Base-by-base conservation (phyloP, 306 rosid genomes). In the Prunus armeniaca region DNA sequence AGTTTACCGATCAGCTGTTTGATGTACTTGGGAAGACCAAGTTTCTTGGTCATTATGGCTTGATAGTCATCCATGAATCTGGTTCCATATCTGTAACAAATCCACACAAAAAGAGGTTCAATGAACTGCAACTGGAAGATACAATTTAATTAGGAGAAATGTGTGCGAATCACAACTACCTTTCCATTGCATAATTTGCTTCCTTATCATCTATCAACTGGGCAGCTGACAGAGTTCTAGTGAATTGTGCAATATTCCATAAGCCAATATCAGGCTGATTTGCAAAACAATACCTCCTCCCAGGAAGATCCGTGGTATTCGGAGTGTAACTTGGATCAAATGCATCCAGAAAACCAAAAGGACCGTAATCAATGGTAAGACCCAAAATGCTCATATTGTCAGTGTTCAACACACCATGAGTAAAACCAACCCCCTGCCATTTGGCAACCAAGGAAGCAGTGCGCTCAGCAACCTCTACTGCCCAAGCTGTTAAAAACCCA, bases 371-470 rank as follows among this genome's bases (percentile, higher is more conserved):
- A 22, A 96, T 91, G 50, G 97, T 92, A 62, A 96, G 96, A 79
- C 99, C 99, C 89, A 96, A 88, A 87, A 96, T 85, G 83, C 99
- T 96, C 99, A 92, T 92, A 84, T 96, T 96, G 79, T 96, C 99
- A 2, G 98, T 96, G 87, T 96, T 96, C 90, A 96, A 88, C 74
- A 96, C 99, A 80, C 99, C 99, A 58, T 92, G 99, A 68, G 99
- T 96, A 84, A 96, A 96, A 65, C 99, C 99, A 78, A 92, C 96
- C 63, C 99, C 99, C 83, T 96, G 99, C 98, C 99, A 96, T 55
- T 84, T 86, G 52, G 99, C 97, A 83, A 91, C 86, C 88, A 91
- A 80, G 82, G 98, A 87, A 57, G 98, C 99, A 74, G 97, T 91
- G 57, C 93, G 93, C 82, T 96, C 98, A 78, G 97, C 98, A 83